phyloP scores from a whole-genome alignment of 2,329 filamentous ascomycete species.

The Sclerotinia trifoliorum region DNA sequence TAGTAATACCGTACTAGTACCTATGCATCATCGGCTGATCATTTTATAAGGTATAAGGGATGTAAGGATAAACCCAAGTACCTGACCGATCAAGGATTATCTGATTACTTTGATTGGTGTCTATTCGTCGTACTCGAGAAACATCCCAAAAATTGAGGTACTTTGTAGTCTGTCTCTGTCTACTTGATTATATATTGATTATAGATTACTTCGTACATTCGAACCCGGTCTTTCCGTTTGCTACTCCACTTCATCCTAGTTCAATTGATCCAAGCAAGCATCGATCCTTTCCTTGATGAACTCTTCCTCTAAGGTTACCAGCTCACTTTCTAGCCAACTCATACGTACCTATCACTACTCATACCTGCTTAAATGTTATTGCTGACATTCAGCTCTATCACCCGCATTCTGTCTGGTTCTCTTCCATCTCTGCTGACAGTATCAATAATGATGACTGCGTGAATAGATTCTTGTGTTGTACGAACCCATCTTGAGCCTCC shows the following conservation, averaged over 20 bases:
- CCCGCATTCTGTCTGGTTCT: background rate
- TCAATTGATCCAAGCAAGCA: slow-evolving; percentile 5
- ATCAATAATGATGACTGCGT: slow-evolving; percentile 21
- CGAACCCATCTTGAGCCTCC: slow-evolving; percentile 28
- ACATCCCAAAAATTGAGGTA: background rate
- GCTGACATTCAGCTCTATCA: slow-evolving; percentile 21
- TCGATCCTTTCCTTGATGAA: background rate
- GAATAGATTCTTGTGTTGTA: slow-evolving; percentile 21
- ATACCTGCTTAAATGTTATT: background rate
- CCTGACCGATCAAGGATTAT: background rate
- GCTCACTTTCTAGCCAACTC: slow-evolving; percentile 15
- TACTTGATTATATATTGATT: too few species aligned
- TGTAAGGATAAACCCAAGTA: background rate
- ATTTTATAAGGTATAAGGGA: background rate
- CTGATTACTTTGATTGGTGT: background rate
- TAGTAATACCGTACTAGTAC: background rate
- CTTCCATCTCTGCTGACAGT: slow-evolving; percentile 25
- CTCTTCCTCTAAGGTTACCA: background rate
- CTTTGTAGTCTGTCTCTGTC: background rate
- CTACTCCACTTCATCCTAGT: slow-evolving; percentile 3
- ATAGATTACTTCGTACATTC: background rate
- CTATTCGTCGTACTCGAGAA: slow-evolving; percentile 4
- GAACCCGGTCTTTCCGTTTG: slow-evolving; percentile 16
- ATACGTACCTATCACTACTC: background rate
- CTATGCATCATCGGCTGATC: slow-evolving; percentile 12